Base-by-base conservation (phyloP, 1,139 yeast species). In the Tardiomyces digboiensis region DNA sequence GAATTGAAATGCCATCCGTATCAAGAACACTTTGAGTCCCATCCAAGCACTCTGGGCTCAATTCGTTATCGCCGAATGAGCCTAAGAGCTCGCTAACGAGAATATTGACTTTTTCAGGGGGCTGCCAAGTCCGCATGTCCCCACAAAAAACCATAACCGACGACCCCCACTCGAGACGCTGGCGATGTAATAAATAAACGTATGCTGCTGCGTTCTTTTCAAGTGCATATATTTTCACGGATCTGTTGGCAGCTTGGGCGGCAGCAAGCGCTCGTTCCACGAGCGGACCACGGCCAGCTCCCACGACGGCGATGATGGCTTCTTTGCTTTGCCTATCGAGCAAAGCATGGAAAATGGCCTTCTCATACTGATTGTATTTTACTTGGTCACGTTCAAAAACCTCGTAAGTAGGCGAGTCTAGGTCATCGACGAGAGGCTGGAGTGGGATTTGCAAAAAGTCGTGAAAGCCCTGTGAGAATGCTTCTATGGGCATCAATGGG, bases 21-120 rank as follows among this genome's bases (percentile, higher is more conserved):
- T 60, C 61, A 21, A 67, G 53, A 10, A 52, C 49, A 14, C 49
- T 52, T 52, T 54, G 65, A 14, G 59, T 59, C 2, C 64, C 63
- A 42, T 65, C 69, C 19, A 74, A 64, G 46, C 93, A 81, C 57
- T 89, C 97, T 0, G 97, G 97, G 13, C 86, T 73, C 14, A 85
- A 68, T 58, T 89, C 97, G 60, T 89, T 89, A 60, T 93, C 91
- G 1, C 95, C 97, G 65, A 88, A 82, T 6, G 95, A 85, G 2
- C 97, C 97, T 21, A 89, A 62, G 23, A 89, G 67, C 59, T 89
- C 97, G 38, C 94, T 82, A 1, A 89, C 71, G 13, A 88, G 72
- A 39, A 88, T 58, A 54, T 83, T 74, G 43, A 72, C 69, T 29
- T 64, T 63, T 19, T 50, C 48, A 1, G 49, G 46, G 6, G 68